Evolutionary conservation across 2,329 filamentous ascomycete genomes (phyloP).

Genomic region (Colletotrichum cordylinicola): DNA sequence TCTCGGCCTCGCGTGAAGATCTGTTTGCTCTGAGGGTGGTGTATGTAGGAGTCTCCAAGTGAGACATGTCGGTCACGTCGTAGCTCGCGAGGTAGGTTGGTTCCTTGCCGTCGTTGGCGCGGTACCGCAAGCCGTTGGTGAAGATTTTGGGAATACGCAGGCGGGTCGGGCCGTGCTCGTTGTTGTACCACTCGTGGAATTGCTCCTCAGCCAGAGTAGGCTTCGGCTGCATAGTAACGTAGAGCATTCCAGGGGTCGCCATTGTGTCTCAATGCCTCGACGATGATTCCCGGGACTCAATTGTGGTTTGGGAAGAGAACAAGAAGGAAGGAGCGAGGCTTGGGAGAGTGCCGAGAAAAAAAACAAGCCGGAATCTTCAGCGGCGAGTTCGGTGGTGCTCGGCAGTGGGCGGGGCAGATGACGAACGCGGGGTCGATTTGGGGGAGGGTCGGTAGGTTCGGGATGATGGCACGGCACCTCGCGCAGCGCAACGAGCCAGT

Average conservation of each 20-base stretch:
- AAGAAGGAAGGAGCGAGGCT: not conserved
- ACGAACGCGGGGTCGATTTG: constrained; percentile 15
- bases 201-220: constrained; percentile 67
- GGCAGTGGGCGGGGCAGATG: constrained; percentile 5
- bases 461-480: constrained; percentile 12
- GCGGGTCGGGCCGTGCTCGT: constrained; percentile 85
- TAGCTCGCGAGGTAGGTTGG: constrained; percentile 83
- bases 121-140: constrained; percentile 80
- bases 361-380: not conserved
- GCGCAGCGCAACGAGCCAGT: not conserved
- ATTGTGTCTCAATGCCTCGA: constrained; percentile 24
- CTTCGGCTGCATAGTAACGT: constrained; percentile 85
- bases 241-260: constrained; percentile 71
- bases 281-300: not conserved
- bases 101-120: constrained; percentile 64
- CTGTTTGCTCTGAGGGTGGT: constrained; percentile 65
- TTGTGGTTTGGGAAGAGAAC: not conserved
- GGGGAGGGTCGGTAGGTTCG: not conserved
- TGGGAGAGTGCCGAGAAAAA: too few relatives aligned
- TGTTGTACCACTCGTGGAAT: constrained; percentile 95
- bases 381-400: not conserved
- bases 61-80: constrained; percentile 78
- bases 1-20: constrained; percentile 57
- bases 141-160: constrained; percentile 78
- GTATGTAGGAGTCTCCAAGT: constrained; percentile 75